Percentiles rank a stretch among this genome's conserved stretches.
phyloP scores from a whole-genome alignment of 108 stramenopile genomes.

The Nitzschia sp. region DNA sequence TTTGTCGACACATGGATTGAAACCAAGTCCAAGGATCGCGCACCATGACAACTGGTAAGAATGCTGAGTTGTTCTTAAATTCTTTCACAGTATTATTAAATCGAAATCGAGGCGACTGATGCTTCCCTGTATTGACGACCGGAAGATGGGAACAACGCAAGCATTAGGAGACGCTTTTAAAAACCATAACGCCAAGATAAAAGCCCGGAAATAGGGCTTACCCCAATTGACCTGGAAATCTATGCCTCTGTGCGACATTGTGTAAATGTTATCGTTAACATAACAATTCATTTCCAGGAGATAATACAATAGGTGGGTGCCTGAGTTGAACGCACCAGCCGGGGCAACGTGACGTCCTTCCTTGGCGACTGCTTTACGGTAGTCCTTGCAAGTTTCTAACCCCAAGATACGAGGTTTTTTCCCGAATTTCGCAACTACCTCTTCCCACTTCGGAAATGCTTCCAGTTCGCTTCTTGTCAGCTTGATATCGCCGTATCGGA shows the following conservation, averaged over 20 bases:
- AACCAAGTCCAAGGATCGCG: conserved; percentile 85
- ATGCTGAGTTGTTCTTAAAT: conserved; percentile 16
- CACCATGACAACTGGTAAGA: conserved; percentile 78
- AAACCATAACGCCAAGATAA: not conserved
- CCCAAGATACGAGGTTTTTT: conserved; percentile 44
- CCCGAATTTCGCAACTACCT: conserved; percentile 54
- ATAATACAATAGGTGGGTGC: conserved; percentile 59
- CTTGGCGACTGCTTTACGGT: conserved; percentile 33
- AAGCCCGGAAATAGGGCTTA: conserved; percentile 22
- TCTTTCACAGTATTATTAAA: conserved; percentile 18
- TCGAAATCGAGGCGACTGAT: conserved; percentile 65
- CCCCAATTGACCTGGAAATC: conserved; percentile 76
- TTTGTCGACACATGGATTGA: conserved; percentile 74
- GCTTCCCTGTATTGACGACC: conserved; percentile 32
- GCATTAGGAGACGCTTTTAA: no score
- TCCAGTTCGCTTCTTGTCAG: not conserved
- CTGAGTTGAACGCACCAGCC: conserved; percentile 67
- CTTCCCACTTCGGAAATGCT: conserved; percentile 41
- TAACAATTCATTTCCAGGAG: conserved; percentile 52
- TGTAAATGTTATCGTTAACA: not conserved
- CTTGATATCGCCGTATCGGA: not conserved
- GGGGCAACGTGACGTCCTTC: conserved; percentile 41
- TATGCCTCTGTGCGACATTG: conserved; percentile 1
- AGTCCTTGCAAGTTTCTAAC: conserved; percentile 55
- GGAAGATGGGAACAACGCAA: no score